Evolutionary conservation across 352 stramenopile genomes (phyloP), one percentile per base, ranked within the genome.

Genomic region (Phytophthora pini): DNA sequence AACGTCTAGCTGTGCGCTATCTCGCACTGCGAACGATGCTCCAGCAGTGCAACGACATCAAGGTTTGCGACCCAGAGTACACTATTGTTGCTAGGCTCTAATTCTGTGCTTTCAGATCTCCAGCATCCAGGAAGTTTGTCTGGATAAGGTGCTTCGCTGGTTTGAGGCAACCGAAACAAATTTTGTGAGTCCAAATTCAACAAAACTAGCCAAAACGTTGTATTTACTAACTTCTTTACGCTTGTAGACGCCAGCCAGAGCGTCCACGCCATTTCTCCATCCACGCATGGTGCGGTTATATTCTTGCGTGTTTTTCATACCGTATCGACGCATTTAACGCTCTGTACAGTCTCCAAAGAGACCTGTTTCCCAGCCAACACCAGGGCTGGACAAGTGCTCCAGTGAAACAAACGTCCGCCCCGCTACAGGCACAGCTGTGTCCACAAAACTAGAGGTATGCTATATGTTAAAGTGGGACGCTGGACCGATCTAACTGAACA

Each of bases 1-100:
- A 91, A 34, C 72, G 74, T 39, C 48, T 62, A 5, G 72, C 79
- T 0, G 61, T 90, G 15, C 76, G 78, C 1, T 91, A 89, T 43
- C 61, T 91, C 2, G 74, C 72, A 7, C 50, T 93, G 3, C 75
- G 72, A 39, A 68, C 65, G 13, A 84, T 93, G 74, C 63, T 91
- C 9, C 56, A 75, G 4, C 74, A 88, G 51, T 91, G 82, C 59
- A 69, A 51, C 36, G 54, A 65, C n/a, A 69, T 72, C n/a, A 89
- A 89, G 72, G 78, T 90, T 54, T 59, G 52, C 20, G 27, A 9
- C 15, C 20, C 38, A 13, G 24, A 38, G 24, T 26, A 36, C 3
- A 36, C 9, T 6, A 5, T 7, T 6, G 9, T 12, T 51, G 11
- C 11, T 51, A 11, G 12, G 15, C 12, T 4, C 32, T 15, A 15